Base-by-base conservation (phyloP, 768 basidiomycete genomes). In the Agaricus blazei region DNA sequence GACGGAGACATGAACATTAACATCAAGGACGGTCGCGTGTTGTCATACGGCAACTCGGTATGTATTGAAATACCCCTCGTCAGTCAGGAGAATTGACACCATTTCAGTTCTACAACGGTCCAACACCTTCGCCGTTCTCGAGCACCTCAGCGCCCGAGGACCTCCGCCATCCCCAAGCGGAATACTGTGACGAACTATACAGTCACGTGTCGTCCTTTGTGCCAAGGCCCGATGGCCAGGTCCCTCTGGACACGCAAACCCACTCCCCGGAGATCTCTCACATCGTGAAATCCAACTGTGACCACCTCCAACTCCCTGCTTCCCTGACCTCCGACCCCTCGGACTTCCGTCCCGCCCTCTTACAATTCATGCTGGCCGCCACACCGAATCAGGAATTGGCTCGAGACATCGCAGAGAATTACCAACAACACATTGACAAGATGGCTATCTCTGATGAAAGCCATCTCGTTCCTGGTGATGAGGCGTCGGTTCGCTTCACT, bases 1-100 rank as follows among this genome's bases (percentile, higher is more conserved):
- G 92, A 97, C 63, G 91, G 90, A 28, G 88, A 97, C 70, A 82
- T 97, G 75, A 98, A 98, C 68, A 72, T 99, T 65, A 97, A 98
- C 74, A 76, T 98, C 69, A 86, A 86, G 70, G 81, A 89, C 52
- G 93, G 92, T 43, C 72, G 79, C 62, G 80, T 98, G 19, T 65
- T 98, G 46, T 94, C 92, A 1, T 92, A 86, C 63, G 94, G 94
- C 44, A 88, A 87, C 66, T 94, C 92, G 60, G 90, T 92, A 62
- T 58, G 87, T 77, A 15, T 56, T 38, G 15, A 52, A 24, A n/a
- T 11, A 56, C 48, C 29, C 34, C 23, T 14, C 19, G 26, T 52
- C 9, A 26, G 37, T 26, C 53, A 48, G 53, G 48, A 49, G 45
- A 51, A 57, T 4, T 19, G 31, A 27, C 6, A 37, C 34, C 19